phyloP scores from a whole-genome alignment of 2,329 filamentous ascomycete genomes.

The Paraconiothyrium sp. region DNA sequence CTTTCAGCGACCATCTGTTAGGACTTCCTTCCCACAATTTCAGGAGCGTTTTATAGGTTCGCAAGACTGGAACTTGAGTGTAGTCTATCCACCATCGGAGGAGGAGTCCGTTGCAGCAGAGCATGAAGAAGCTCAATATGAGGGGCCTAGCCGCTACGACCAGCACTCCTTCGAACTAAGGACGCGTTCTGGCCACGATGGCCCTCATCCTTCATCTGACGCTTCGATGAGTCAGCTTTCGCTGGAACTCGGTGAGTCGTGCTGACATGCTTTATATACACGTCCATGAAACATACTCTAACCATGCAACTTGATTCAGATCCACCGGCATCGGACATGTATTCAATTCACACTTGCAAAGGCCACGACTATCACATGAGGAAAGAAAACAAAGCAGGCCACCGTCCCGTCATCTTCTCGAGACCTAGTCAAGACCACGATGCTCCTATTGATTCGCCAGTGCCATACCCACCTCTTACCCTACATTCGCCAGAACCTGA shows the following conservation, averaged over 20 bases:
- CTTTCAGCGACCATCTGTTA: not conserved
- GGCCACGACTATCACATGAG: not conserved
- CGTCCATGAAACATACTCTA: not conserved
- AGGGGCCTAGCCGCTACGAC: constrained; percentile 14
- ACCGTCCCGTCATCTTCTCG: not conserved
- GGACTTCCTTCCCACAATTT: constrained; percentile 8
- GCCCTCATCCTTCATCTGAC: not conserved
- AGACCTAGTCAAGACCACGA: not conserved
- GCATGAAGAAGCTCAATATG: constrained; percentile 17
- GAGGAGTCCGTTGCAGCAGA: constrained; percentile 20
- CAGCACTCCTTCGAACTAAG: constrained; percentile 10
- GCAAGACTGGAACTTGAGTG: constrained; percentile 14
- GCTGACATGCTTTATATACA: not conserved
- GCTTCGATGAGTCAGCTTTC: constrained; percentile 20
- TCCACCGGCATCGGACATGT: constrained; percentile 20
- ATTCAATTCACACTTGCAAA: constrained; percentile 11
- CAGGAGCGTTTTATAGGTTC: constrained; percentile 9
- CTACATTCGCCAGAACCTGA: not conserved
- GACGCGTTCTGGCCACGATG: not conserved
- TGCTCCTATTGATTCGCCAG: not conserved
- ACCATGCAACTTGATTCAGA: not conserved
- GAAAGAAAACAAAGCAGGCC: not conserved
- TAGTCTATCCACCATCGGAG: constrained; percentile 15
- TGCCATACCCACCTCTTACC: constrained; percentile 1
- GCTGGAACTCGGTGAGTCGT: constrained; percentile 9